Evolutionary conservation across 129 eudicot genomes (phyloP), one percentile per base, ranked within the genome.

Genomic region (Silybum marianum): DNA sequence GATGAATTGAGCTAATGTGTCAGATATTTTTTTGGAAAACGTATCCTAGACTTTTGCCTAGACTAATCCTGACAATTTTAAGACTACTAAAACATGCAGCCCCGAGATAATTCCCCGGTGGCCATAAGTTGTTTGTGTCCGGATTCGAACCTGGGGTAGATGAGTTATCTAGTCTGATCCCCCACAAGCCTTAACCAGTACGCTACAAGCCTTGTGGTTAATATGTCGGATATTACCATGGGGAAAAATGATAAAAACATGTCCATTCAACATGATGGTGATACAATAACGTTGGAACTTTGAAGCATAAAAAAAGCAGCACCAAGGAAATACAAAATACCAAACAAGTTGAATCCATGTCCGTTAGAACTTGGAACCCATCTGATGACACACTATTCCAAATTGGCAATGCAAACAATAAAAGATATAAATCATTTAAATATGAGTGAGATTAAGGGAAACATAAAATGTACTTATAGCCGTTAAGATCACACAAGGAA

Each of bases 371-470:
- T 74, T 30, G 40, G 21, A 81, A 75, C 32, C 3, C 9, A 75
- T 75, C 66, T 34, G 71, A 76, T 54, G 72, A 76, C 25, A 46
- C 30, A 65, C 48, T 21, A 24, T 1, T 58, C 23, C 22, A 9
- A 28, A 7, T 71, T 79, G 51, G 26, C 77, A 66, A 21, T 34
- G 66, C 77, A 82, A 54, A 65, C 36, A 74, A 81, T 74, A 38
- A 74, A 76, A 76, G 18, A 75, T 82, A 42, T 19, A 68, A 69
- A 51, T 5, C 75, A 74, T 34, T 22, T 8, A 71, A 75, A 48
- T 16, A 19, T 10, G 24, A 22, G 63, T 63, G 66, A 69, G 39
- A 75, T 5, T 34, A 23, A 69, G 4, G 44, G 60, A 36, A 82
- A 30, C 62, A 30, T 3, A 18, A 46, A 82, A 82, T 67, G 73